Evolutionary conservation across 1,139 yeast species (phyloP), one percentile per base, ranked within the genome.

Genomic region (Debaryomyces udenii): DNA sequence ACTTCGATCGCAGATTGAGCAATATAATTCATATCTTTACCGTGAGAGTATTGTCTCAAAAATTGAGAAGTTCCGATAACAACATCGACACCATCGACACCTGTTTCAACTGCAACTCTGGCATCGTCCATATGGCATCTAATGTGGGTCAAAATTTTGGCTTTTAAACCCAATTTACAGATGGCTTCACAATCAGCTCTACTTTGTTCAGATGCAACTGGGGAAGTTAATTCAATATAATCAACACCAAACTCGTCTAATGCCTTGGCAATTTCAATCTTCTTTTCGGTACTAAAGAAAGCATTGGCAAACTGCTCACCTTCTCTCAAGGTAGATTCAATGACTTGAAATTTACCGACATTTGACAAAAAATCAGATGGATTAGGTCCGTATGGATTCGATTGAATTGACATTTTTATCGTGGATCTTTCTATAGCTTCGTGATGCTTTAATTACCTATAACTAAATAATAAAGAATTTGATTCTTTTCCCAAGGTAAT

Each of bases 61-160:
- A 90, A 93, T 66, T 88, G 96, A 14, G 98, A 91, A 22, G 99
- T 93, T 52, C 98, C 99, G 68, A 93, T 93, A 41, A 93, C 98
- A 39, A 93, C 97, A 70, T 93, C 98, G 45, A 93, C 98, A 69
- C 99, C 99, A 63, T 93, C 98, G 46, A 93, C 98, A 64, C 99
- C 98, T 35, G 98, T 93, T 62, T 89, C 91, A 26, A 93, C 99
- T 3, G 99, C 99, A 44, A 93, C 87, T 62, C 86, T 79, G 49
- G 98, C 99, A 59, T 93, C 99, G 64, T 93, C 98, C 98, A 93
- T 91, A 67, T 91, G 97, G 69, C 99, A 93, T 71, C 97, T 83
- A 56, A 91, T 91, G 65, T 91, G 97, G 39, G 86, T 80, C 57
- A 91, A 79, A 50, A 91, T 89, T 75, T 93, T 93, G 51, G 98